Evolutionary conservation across 306 rosid species (phyloP), one percentile per base, ranked within the genome.

Genomic region (Castanospermum australe): DNA sequence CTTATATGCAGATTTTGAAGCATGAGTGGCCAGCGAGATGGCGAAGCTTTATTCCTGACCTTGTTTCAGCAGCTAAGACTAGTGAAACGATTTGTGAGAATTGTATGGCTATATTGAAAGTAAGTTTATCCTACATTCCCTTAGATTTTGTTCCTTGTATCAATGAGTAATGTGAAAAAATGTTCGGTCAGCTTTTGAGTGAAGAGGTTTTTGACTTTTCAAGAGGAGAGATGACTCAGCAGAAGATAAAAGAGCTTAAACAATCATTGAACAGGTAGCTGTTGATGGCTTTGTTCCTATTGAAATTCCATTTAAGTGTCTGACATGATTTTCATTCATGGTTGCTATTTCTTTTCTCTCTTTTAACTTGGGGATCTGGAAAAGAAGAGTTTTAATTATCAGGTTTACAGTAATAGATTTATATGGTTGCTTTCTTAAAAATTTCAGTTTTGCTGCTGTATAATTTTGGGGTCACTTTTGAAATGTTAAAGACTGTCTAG

Each of bases 11-110:
- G 99, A 91, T 96, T 77, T 87, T 96, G 88, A 96, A 96, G 96
- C 99, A 96, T 67, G 99, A 96, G 77, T 96, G 99, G 99, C 99
- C 99, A 1, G 90, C 87, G 5, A 91, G 90, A 84, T 96, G 99
- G 99, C 87, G 57, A 81, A 91, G 96, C 88, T 86, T 96, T 82
- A 87, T 96, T 80, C 99, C 98, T n/a, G 99, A 96, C 82, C 97
- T 94, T 17, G 98, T 94, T 61, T 78, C 92, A 38, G 96, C 96
- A 20, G 96, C 98, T 73, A 94, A 92, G 85, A 86, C 98, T 63
- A 94, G 97, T 72, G 98, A 94, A 94, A 94, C 98, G 8, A 88
- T 94, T 68, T 94, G 98, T 67, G 98, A 94, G 90, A 94, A 94
- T 84, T 94, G 98, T 77, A 94, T 94, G 98, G 92, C 90, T 61